Base-by-base conservation (phyloP, 352 stramenopile genomes). In the Pythium dissotocum region DNA sequence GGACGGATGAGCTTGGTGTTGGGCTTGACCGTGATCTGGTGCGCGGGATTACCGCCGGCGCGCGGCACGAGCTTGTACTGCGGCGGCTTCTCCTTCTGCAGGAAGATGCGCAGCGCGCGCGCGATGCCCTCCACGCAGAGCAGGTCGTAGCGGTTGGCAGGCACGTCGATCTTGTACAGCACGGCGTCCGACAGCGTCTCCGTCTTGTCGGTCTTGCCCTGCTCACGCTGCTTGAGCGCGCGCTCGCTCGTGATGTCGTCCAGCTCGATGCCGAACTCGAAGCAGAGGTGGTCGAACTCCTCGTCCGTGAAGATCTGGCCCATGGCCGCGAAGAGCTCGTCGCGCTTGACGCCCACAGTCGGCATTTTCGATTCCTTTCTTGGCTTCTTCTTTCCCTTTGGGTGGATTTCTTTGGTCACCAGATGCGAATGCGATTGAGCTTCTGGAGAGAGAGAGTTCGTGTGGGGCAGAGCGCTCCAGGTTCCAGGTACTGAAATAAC, bases 101-200 rank as follows among this genome's bases (percentile, higher is more conserved):
- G 78, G 78, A 99, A 99, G 58, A 99, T 95, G 44, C 89, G 85
- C 14, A 99, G 78, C 40, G 97, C 94, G 57, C 98, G 89, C 30
- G 95, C 92, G 38, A 99, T 96, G 59, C 98, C 98, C 77, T 99
- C 98, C 51, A 99, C 87, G 70, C 98, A 99, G 12, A 99, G 87
- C 59, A 99, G 76, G 87, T 99, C 98, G 85, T 99, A 99, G 64
- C 97, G 87, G 81, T 99, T 99, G 32, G 98, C 98, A 0, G 98
- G 98, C 62, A 99, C 97, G 78, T 99, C 98, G 77, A 99, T 99
- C 80, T 99, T 99, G 91, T 99, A 99, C 55, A 99, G 85, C 38
- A 99, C 92, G 46, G 91, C 89, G 60, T 97, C 91, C 71, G 80
- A 89, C 65, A 80, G 73, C 26, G 70, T 74, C 62, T 84, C 85